These are phyloP conservation scores for Protea cynaroides DNA, from an alignment of 164 flowering plant genomes.

Conservation along the genomic window DNA sequence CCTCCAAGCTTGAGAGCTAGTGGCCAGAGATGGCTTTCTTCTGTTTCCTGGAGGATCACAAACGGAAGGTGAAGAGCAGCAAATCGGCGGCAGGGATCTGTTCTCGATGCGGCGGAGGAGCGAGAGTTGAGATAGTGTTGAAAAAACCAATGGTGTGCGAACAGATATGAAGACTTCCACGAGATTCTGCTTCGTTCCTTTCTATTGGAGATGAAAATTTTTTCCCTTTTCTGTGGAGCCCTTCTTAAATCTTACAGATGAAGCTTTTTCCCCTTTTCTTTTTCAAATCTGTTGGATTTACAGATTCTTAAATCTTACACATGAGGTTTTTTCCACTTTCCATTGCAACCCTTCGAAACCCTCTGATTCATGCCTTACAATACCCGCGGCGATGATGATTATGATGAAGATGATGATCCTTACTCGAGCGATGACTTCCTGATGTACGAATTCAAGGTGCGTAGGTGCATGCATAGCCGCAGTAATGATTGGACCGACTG, in stretches of 20 bases:
- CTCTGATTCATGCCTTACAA: slow-evolving; percentile 39
- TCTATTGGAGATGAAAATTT: slow-evolving; percentile 63
- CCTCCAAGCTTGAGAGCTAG: too few species aligned
- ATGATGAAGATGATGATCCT: slow-evolving; percentile 24
- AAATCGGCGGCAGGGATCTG: slow-evolving; percentile 82
- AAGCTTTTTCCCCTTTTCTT: too few species aligned
- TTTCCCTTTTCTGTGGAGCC: slow-evolving; percentile 78
- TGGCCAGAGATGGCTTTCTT: slow-evolving; percentile 73
- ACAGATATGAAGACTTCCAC: slow-evolving; percentile 76
- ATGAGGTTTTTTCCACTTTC: too few species aligned
- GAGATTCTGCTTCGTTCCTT: slow-evolving; percentile 65
- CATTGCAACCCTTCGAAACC: too few species aligned
- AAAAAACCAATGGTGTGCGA: too few species aligned
- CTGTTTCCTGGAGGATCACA: slow-evolving; percentile 82
- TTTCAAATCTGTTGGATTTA: too few species aligned
- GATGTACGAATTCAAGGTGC: slow-evolving; percentile 85
- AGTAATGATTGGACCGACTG: slow-evolving; percentile 98
- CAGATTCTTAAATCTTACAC: slow-evolving; percentile 55
- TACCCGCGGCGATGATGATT: slow-evolving; percentile 10
- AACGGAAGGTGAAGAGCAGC: slow-evolving; percentile 36
- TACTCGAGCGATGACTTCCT: slow-evolving; percentile 72
- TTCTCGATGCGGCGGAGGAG: slow-evolving; percentile 77
- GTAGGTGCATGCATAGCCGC: slow-evolving; percentile 71
- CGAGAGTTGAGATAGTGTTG: too few species aligned
- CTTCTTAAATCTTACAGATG: too few species aligned